Conservation (phyloP, 1,284 basidiomycete species). For the Cryptococcus neoformans region DNA sequence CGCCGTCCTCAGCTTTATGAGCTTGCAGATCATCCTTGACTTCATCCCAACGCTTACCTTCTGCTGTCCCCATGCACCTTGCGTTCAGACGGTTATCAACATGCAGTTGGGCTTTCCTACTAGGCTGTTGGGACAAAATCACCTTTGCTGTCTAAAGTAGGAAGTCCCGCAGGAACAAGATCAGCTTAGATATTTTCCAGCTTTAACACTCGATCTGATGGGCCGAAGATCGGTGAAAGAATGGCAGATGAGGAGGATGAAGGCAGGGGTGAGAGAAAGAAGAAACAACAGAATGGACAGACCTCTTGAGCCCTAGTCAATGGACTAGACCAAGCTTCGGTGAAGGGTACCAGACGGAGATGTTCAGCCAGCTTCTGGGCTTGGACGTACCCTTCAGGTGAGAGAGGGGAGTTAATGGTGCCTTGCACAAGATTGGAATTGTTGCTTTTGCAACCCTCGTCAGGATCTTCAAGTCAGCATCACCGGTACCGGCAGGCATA, state of each 20-base stretch:
- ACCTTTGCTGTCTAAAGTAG: constrained; percentile 10
- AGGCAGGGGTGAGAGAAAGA: neutral
- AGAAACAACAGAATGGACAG: too few relatives aligned
- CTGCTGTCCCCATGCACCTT: neutral
- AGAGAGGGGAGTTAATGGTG: constrained; percentile 9
- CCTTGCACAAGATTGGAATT: constrained; percentile 11
- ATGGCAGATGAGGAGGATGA: too few relatives aligned
- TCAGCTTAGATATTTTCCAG: too few relatives aligned
- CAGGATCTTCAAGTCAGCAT: too few relatives aligned
- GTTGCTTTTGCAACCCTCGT: constrained; percentile 6
- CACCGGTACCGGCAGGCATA: neutral
- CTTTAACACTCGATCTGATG: too few relatives aligned
- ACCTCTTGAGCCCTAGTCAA: constrained; percentile 13
- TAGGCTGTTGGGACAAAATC: constrained; percentile 7
- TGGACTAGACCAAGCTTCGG: constrained; percentile 11
- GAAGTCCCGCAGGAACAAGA: too few relatives aligned
- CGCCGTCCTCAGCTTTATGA: constrained; percentile 1
- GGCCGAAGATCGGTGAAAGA: too few relatives aligned
- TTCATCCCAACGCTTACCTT: constrained; percentile 11
- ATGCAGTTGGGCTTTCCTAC: neutral
- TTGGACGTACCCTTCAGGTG: constrained; percentile 9
- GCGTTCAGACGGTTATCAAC: neutral
- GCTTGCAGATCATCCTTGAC: neutral
- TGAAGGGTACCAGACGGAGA: constrained; percentile 14
- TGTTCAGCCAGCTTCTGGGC: constrained; percentile 11